Conservation (phyloP, 345 rosid species). For the Iberis pinnata region DNA sequence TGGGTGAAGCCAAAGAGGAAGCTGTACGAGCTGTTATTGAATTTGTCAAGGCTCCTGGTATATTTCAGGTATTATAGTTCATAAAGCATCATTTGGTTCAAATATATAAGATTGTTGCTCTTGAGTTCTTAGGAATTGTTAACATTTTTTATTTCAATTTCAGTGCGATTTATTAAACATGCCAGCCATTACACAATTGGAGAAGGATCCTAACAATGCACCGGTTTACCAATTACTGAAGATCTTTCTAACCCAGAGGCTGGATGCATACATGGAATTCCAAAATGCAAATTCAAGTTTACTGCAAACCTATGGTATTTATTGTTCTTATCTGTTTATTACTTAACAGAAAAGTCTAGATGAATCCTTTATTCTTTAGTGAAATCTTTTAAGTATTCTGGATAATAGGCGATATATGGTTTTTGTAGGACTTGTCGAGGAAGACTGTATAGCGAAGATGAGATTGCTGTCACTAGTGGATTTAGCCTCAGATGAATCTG, state of each 20-base stretch:
- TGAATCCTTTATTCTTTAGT: too few relatives aligned
- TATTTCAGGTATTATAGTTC: constrained; percentile 58
- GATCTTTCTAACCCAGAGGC: constrained; percentile 70
- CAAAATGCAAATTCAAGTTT: constrained; percentile 60
- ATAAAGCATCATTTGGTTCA: background rate
- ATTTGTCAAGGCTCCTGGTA: constrained; percentile 82
- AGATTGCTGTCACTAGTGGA: constrained; percentile 82
- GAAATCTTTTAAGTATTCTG: too few relatives aligned
- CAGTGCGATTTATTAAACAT: constrained; percentile 92
- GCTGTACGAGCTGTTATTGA: constrained; percentile 67
- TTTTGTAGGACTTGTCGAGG: constrained; percentile 69
- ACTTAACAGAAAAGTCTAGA: too few relatives aligned
- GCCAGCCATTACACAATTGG: constrained; percentile 79
- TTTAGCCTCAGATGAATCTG: constrained; percentile 67
- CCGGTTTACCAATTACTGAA: constrained; percentile 71
- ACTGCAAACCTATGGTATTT: constrained; percentile 68
- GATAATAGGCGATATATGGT: too few relatives aligned
- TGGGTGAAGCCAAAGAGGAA: constrained; percentile 87
- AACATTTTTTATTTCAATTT: too few relatives aligned
- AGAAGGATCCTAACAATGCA: constrained; percentile 65
- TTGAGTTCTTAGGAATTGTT: background rate
- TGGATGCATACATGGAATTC: constrained; percentile 73
- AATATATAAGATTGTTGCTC: background rate
- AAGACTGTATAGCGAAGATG: constrained; percentile 91
- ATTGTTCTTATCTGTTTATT: too few relatives aligned